Percentiles rank a stretch among this genome's conserved stretches.
These are phyloP conservation scores for Cladosporium sp. DNA, from an alignment of 2,329 filamentous ascomycete genomes.

Conservation along the genomic window DNA sequence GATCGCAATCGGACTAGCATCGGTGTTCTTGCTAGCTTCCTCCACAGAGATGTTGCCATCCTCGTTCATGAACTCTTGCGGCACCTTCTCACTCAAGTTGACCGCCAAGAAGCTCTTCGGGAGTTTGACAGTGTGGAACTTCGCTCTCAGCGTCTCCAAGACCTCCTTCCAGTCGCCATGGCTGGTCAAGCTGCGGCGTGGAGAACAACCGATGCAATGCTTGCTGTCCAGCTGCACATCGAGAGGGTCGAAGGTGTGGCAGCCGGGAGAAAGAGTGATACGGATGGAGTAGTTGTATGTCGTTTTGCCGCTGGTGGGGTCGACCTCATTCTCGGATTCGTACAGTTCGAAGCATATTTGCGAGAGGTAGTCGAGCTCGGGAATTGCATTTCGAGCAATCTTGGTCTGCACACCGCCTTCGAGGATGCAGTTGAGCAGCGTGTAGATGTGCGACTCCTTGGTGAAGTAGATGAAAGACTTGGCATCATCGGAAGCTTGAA, in stretches of 20 bases:
- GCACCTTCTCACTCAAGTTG: conserved; percentile 52
- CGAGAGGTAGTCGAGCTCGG: conserved; percentile 93
- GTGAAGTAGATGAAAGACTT: conserved; percentile 99
- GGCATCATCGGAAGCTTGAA: conserved; percentile 90
- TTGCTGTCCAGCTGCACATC: conserved; percentile 96
- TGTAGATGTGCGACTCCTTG: conserved; percentile 98
- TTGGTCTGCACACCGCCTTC: conserved; percentile 97
- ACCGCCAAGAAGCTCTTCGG: conserved; percentile 55
- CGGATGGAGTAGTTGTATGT: conserved; percentile 89
- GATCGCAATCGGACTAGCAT: conserved; percentile 32
- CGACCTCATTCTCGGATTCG: conserved; percentile 81
- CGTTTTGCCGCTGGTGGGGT: conserved; percentile 47
- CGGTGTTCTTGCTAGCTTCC: conserved; percentile 23
- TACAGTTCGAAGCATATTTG: conserved; percentile 99
- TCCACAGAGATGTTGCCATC: conserved; percentile 23
- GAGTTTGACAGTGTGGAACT: conserved; percentile 75
- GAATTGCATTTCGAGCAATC: conserved; percentile 91
- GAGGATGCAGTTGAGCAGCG: conserved; percentile 93
- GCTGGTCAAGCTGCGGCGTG: conserved; percentile 82
- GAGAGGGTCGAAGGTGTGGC: conserved; percentile 92
- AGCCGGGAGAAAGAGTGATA: conserved; percentile 93
- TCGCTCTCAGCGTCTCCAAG: conserved; percentile 91
- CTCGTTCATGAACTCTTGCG: conserved; percentile 44
- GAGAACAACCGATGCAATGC: conserved; percentile 93
- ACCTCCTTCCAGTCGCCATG: conserved; percentile 96